These are phyloP conservation scores for Amanita phalloides DNA, from an alignment of 768 basidiomycete species.

Conservation along the genomic window DNA sequence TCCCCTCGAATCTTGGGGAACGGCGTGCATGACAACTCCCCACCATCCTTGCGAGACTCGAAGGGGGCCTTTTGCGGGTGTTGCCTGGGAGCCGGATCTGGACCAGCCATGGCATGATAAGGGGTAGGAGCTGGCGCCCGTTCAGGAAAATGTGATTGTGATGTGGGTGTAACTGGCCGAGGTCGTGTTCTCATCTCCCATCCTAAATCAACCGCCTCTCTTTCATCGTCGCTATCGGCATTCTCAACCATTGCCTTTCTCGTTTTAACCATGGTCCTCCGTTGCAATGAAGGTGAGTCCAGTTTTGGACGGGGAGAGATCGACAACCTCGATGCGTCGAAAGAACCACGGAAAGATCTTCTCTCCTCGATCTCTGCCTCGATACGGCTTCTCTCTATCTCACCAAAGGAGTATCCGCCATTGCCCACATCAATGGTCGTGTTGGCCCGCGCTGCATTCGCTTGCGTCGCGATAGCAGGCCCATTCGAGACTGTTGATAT, in stretches of 20 bases:
- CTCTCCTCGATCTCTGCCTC: slow-evolving; percentile 58
- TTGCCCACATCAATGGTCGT: background rate
- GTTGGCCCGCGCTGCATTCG: slow-evolving; percentile 2
- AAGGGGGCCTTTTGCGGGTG: background rate
- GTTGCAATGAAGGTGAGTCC: background rate
- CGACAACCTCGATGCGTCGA: slow-evolving; percentile 1
- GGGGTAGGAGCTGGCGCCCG: slow-evolving; percentile 28
- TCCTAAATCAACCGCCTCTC: background rate
- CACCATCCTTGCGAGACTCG: background rate
- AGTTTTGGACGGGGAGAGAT: slow-evolving; percentile 2
- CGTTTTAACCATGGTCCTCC: too few relatives aligned
- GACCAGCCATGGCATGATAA: slow-evolving; percentile 16
- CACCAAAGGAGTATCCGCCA: slow-evolving; percentile 24
- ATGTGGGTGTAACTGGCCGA: slow-evolving; percentile 1
- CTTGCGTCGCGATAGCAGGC: background rate
- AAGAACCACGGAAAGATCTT: slow-evolving; percentile 28
- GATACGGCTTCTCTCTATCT: slow-evolving; percentile 52
- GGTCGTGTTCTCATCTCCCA: background rate
- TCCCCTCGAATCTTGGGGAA: slow-evolving; percentile 81
- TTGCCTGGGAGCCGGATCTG: slow-evolving; percentile 1
- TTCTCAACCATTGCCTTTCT: background rate
- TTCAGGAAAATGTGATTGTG: slow-evolving; percentile 3
- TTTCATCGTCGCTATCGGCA: background rate
- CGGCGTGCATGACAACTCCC: slow-evolving; percentile 28
- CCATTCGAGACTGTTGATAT: background rate